Evolutionary conservation across 495 filamentous ascomycete species (phyloP), one percentile per base, ranked within the genome.

Genomic region (Podospora didyma): DNA sequence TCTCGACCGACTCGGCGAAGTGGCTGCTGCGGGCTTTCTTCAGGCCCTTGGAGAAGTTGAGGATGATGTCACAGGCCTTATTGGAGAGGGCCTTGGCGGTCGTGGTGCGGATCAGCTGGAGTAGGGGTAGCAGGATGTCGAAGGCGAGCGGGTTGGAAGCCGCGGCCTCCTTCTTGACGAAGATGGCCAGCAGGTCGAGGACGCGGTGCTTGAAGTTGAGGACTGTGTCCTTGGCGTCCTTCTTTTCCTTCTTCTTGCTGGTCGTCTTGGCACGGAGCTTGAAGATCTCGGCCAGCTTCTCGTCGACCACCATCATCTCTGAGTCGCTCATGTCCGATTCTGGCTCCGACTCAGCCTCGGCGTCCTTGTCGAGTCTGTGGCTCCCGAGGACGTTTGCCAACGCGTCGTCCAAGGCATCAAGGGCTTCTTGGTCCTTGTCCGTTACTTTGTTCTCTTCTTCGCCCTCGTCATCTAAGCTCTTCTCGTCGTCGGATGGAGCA

Each of bases 191-290:
- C 0, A 97, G 76, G 63, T 97, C 94, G 14, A 98, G 75, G 9
- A 97, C 86, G 35, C 92, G 87, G 73, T 87, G 88, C 78, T 98
- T 98, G 82, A 97, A 96, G 72, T 93, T 90, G 61, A 94, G 73
- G 63, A 97, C 89, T n/a, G 80, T 89, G 53, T 93, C 88, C 63
- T 89, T 90, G 46, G 94, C 90, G 56, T 89, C 87, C 67, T 88
- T 90, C 56, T 86, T 86, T 66, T 94, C 88, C 65, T 89, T 83
- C 70, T 90, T 89, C 69, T 89, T 87, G 57, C 59, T 69, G n/a
- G 64, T 61, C 6, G 66, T 75, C 61, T 81, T 85, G 39, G 65
- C 62, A 45, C 86, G 82, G 55, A 93, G 86, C 54, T 82, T 79
- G 79, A 97, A 96, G 48, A 97, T 87, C 54, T 88, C 86, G 51